Evolutionary conservation across 2,329 filamentous ascomycete genomes (phyloP).

Genomic region (Penicillium sp.): DNA sequence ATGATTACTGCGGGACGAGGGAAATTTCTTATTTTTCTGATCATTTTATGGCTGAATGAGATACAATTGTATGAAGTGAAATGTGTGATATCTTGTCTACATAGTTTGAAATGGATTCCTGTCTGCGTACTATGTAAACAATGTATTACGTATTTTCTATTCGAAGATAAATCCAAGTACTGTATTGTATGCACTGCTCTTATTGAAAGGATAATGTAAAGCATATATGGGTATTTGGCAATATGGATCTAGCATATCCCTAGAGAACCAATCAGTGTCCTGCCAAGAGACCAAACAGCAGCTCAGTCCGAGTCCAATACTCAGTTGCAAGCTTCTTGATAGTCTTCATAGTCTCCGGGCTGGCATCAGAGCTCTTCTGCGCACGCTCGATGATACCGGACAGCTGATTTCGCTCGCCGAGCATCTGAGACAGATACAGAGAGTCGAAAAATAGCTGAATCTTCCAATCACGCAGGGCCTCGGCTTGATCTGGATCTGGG

Average conservation of each 20-base stretch:
- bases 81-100: not conserved
- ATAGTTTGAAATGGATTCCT: not conserved
- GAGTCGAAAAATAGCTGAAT: conserved; percentile 41
- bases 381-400: conserved; percentile 49
- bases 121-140: not conserved
- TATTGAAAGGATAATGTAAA: not conserved
- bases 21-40: not conserved
- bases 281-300: conserved; percentile 76
- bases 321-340: conserved; percentile 65
- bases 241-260: not conserved
- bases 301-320: conserved; percentile 77
- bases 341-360: conserved; percentile 50
- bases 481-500: not conserved
- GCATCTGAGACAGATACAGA: conserved; percentile 32
- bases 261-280: not conserved
- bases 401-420: conserved; percentile 40
- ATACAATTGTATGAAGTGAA: conserved; percentile 1
- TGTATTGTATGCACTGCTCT: not conserved
- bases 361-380: conserved; percentile 48
- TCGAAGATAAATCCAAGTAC: not conserved
- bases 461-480: conserved; percentile 32
- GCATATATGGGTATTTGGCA: not conserved
- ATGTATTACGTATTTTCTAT: not conserved
- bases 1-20: not conserved
- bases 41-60: not conserved